These are phyloP conservation scores for Cladosporium sp. DNA, from an alignment of 2,329 filamentous ascomycete genomes.

Conservation along the genomic window DNA sequence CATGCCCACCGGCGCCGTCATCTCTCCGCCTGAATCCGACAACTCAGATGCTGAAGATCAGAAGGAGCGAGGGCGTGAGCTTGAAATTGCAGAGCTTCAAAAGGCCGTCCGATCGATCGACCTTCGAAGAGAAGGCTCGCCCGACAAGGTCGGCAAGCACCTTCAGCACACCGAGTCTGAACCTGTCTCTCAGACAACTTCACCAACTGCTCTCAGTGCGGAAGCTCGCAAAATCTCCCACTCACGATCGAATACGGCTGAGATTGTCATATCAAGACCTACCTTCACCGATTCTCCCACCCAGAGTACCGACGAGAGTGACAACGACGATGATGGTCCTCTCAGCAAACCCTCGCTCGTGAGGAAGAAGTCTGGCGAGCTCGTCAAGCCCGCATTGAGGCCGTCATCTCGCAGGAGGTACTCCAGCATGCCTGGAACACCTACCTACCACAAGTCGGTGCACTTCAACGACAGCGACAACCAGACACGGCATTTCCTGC, in stretches of 20 bases:
- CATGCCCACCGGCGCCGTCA: constrained; percentile 79
- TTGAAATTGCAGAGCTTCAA: constrained; percentile 61
- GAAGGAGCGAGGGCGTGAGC: constrained; percentile 34
- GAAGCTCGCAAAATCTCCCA: constrained; percentile 59
- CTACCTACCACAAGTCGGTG: constrained; percentile 93
- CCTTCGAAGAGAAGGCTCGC: constrained; percentile 58
- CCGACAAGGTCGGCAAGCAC: constrained; percentile 34
- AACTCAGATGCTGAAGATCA: constrained; percentile 73
- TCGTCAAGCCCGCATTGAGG: constrained; percentile 87
- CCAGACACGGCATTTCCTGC: constrained; percentile 91
- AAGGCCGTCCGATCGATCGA: constrained; percentile 79
- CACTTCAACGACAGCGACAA: constrained; percentile 97
- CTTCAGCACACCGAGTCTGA: constrained; percentile 27
- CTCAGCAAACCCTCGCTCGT: constrained; percentile 78
- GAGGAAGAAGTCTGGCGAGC: constrained; percentile 95
- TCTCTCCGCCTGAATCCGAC: constrained; percentile 85
- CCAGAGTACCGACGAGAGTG: constrained; percentile 47
- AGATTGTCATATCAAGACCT: constrained; percentile 44
- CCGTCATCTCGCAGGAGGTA: constrained; percentile 75
- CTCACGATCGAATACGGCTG: constrained; percentile 55
- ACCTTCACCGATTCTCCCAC: constrained; percentile 42
- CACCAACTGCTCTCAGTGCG: constrained; percentile 44
- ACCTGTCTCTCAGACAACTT: constrained; percentile 30
- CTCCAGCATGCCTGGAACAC: constrained; percentile 95
- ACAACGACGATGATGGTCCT: constrained; percentile 41